A percentile compares a stretch with the other conserved stretches of the same genome.
phyloP scores from a whole-genome alignment of 2,329 filamentous ascomycete species.

The Alternaria alternata region DNA sequence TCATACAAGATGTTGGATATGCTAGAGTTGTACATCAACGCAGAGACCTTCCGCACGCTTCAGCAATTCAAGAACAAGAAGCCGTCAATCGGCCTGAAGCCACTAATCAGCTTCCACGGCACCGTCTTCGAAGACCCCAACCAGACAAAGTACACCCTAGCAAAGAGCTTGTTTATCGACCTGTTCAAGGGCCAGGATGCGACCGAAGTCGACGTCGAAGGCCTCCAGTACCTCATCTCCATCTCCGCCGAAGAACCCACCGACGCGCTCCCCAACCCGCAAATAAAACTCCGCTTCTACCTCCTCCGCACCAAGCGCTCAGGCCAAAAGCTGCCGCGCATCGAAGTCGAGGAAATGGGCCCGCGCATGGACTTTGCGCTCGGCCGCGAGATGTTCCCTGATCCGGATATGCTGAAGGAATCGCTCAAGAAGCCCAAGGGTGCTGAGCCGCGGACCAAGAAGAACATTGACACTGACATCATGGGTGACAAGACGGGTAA shows the following conservation, averaged over 20 bases:
- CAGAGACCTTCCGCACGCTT: slow-evolving; percentile 73
- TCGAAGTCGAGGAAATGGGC: slow-evolving; percentile 95
- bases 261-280: slow-evolving; percentile 53
- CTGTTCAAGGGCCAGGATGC: slow-evolving; percentile 86
- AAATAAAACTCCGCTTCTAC: slow-evolving; percentile 78
- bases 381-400: slow-evolving; percentile 80
- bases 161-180: slow-evolving; percentile 87
- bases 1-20: slow-evolving; percentile 91
- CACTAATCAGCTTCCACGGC: slow-evolving; percentile 90
- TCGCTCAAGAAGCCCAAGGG: slow-evolving; percentile 86
- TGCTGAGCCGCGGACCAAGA: slow-evolving; percentile 81
- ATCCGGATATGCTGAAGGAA: slow-evolving; percentile 83
- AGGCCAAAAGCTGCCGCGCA: slow-evolving; percentile 84
- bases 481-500: slow-evolving; percentile 97
- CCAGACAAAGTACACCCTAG: slow-evolving; percentile 79
- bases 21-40: slow-evolving; percentile 86
- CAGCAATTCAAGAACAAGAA: slow-evolving; percentile 74
- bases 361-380: slow-evolving; percentile 91
- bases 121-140: slow-evolving; percentile 86
- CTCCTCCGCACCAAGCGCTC: slow-evolving; percentile 85
- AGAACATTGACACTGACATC: slow-evolving; percentile 90
- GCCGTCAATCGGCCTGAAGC: slow-evolving; percentile 79
- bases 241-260: slow-evolving; percentile 72
- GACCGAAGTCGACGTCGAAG: slow-evolving; percentile 90
- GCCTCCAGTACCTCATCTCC: slow-evolving; percentile 87